Evolutionary conservation across 805 yeast species (phyloP), one percentile per base, ranked within the genome.

Genomic region (Yarrowia phangngaensis): DNA sequence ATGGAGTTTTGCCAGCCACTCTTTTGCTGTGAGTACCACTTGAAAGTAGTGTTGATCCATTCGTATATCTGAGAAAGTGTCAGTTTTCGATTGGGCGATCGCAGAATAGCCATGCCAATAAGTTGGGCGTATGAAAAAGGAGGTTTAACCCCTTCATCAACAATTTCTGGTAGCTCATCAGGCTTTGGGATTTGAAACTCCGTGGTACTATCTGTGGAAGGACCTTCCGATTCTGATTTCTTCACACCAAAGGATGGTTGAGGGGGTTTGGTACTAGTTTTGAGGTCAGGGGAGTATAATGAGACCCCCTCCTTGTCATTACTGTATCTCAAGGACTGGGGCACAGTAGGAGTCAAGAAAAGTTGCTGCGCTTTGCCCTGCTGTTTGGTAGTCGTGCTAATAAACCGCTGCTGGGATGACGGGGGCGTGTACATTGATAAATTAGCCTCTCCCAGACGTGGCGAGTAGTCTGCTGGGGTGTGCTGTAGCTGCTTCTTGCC

Each of bases 1-100:
- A 90, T 92, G 24, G 96, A 89, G 67, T 90, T 90, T 66, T 90
- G 97, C 98, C 98, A 90, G 20, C 97, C 96, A 8, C 86, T 83
- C 57, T 87, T 95, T 52, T 84, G 83, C 54, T 77, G 79, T 55
- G 80, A 79, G 66, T 92, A 92, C 63, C 82, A 90, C 54, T 73
- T 76, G 64, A 89, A 90, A 27, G 94, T 83, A 34, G 79, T 79
- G 7, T 92, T 79, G 33, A 90, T 92, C 98, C 98, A 90, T 57
- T 71, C 74, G 68, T 90, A 90, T 31, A 90, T 92, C 60, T 87
- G 95, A 0, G 92, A 75, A 47, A 84, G 66, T 2, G 94, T 84
- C 30, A 88, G 71, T 54, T 81, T 81, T 36, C 82, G 73, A 12
- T 70, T 74, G 1, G 81, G 80, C n/a, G 95, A 79, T 53, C 92